Evolutionary conservation across 2,329 filamentous ascomycete genomes (phyloP), one percentile per base, ranked within the genome.

Genomic region (Hymenotorrendiella dingleyae): DNA sequence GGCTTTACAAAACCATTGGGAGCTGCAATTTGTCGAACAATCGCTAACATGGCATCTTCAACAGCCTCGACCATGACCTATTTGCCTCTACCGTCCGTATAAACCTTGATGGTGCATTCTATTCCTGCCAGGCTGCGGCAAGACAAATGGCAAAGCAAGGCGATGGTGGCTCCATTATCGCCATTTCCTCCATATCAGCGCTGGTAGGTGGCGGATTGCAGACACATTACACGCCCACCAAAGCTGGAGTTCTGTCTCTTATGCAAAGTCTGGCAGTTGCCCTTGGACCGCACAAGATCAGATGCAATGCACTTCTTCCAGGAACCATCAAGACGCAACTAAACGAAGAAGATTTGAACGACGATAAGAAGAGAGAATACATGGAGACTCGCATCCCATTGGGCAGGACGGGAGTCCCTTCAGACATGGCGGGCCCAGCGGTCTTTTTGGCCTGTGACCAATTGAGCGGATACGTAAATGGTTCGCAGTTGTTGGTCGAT

Each of bases 51-150:
- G 14, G 9, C 2, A 4, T 0, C 17, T 11, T 10, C 36, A 4
- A 30, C 44, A 79, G 77, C 16, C 74, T 94, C 32, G 71, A 78
- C 8, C 74, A 80, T 1, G 75, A 82, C 43, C 78, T 94, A 42
- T 84, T 89, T 58, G 67, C 76, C 48, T 70, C 72, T 42, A 94
- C 88, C 3, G 70, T 94, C 29, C 70, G 76, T 27, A 91, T 86
- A 37, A 95, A 95, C 66, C 79, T 95, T 52, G 80, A 83, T 53
- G 89, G 89, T 33, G 85, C 88, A n/a, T 94, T 94, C 68, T 90
- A 89, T 68, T 75, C 86, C 26, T 82, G 85, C 17, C 89, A 94
- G 69, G 86, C 88, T 0, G 89, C 87, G 2, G 88, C 86, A 1
- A 76, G 82, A 3, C 86, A 93, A 62, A 93, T 95, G 84, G 80